Evolutionary conservation across 2,329 filamentous ascomycete genomes (phyloP), one percentile per base, ranked within the genome.

Genomic region (Pleoardoris graminearum): DNA sequence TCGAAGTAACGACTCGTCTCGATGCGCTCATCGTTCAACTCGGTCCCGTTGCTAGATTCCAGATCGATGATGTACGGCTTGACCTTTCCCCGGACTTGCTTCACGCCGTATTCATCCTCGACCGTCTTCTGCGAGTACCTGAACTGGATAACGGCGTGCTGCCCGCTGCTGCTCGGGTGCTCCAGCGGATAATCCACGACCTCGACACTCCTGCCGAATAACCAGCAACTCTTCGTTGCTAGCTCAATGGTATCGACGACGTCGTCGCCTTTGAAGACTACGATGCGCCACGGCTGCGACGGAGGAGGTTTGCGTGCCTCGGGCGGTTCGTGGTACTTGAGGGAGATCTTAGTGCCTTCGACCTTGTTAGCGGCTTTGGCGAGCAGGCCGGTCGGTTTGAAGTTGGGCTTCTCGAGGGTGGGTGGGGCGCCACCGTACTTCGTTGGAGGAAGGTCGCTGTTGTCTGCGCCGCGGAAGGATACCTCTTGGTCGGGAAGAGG

Each of bases 101-200:
- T 64, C n/a, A 71, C 68, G 19, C 89, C 90, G 52, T 87, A 80
- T 68, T 86, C 89, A 69, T 97, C 92, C 74, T 97, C 91, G 63
- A 95, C 91, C 56, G 84, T 84, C 74, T 88, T 91, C 66, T 91
- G 89, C 17, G 88, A 84, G 68, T 91, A 87, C 32, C 94, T 85
- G 67, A 99, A 99, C 71, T 99, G 94, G 37, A 99, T 83, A 7
- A 92, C 94, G 0, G 93, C 93, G 72, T 99, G 94, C 75, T 99
- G 94, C 74, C 95, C 95, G 71, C 91, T 96, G 66, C 91, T 86
- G 73, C 91, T 97, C 0, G 92, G 91, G 69, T 99, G 93, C 68
- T 96, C 91, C 7, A 95, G 84, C 2, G 85, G 78, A 51, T 96
- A 79, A 70, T 99, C 94, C 2, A 90, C 91, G 3, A 99, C 87